Conservation (phyloP, 208 protist species). For the Acanthamoeba royreba region DNA sequence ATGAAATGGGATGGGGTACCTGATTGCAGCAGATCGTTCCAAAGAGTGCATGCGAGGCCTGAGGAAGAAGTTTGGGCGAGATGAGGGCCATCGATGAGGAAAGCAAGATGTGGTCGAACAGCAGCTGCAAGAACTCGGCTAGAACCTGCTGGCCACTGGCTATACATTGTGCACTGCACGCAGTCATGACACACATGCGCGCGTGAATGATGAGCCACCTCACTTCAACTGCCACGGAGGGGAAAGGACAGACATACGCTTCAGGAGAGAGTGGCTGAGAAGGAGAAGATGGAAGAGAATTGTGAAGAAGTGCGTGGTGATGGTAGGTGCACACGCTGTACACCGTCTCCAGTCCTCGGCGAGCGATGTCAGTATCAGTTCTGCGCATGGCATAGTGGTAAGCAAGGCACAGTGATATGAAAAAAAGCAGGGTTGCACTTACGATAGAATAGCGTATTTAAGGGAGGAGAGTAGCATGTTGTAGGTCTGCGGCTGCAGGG, state of each 20-base stretch:
- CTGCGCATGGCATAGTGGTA: background rate
- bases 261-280: background rate
- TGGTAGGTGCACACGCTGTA: background rate
- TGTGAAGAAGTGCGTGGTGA: background rate
- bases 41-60: constrained; percentile 1
- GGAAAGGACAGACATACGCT: background rate
- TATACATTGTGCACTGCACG: background rate
- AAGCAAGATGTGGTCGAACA: background rate
- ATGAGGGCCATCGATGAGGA: background rate
- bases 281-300: background rate
- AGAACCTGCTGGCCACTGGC: background rate
- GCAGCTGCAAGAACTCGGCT: background rate
- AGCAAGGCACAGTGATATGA: background rate
- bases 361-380: background rate
- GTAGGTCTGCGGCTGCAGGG: background rate
- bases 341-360: background rate
- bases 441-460: constrained; percentile 19
- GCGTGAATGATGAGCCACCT: background rate
- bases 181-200: background rate
- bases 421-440: background rate
- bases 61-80: background rate
- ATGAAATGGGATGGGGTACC: background rate
- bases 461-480: background rate
- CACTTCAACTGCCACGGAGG: background rate
- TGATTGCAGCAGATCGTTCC: background rate